phyloP scores from a whole-genome alignment of 2,329 filamentous ascomycete genomes.

The Cadophora sp. region DNA sequence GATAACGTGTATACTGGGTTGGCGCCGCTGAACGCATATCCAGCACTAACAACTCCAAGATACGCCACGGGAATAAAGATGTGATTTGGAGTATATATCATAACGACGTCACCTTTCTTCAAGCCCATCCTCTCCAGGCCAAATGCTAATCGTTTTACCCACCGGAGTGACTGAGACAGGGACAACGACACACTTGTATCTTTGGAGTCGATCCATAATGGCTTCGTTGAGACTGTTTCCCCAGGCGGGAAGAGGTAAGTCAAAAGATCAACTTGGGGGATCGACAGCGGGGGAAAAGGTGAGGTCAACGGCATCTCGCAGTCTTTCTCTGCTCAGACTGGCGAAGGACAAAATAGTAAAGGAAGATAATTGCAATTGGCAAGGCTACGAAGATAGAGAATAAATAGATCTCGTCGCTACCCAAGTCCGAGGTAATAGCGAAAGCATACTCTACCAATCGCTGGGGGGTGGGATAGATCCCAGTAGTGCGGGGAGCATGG shows the following conservation, averaged over 20 bases:
- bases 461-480: too few relatives aligned
- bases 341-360: background rate
- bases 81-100: constrained; percentile 61
- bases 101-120: constrained; percentile 56
- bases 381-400: background rate
- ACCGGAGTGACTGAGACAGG: constrained; percentile 54
- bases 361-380: background rate
- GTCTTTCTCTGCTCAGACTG: background rate
- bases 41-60: constrained; percentile 58
- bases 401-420: background rate
- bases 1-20: constrained; percentile 59
- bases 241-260: constrained; percentile 47
- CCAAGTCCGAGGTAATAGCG: background rate
- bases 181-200: constrained; percentile 53
- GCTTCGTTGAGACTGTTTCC: constrained; percentile 49
- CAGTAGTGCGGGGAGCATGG: background rate
- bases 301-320: constrained; percentile 37
- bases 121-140: constrained; percentile 56
- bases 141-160: constrained; percentile 57
- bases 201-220: constrained; percentile 60
- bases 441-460: too few relatives aligned
- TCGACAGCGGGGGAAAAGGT: constrained; percentile 28
- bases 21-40: constrained; percentile 60
- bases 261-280: constrained; percentile 35
- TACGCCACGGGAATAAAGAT: constrained; percentile 62